Percentiles rank a stretch among this genome's conserved stretches.
These are phyloP conservation scores for Naumovozyma dairenensis DNA, from an alignment of 805 yeast genomes.

Conservation along the genomic window DNA sequence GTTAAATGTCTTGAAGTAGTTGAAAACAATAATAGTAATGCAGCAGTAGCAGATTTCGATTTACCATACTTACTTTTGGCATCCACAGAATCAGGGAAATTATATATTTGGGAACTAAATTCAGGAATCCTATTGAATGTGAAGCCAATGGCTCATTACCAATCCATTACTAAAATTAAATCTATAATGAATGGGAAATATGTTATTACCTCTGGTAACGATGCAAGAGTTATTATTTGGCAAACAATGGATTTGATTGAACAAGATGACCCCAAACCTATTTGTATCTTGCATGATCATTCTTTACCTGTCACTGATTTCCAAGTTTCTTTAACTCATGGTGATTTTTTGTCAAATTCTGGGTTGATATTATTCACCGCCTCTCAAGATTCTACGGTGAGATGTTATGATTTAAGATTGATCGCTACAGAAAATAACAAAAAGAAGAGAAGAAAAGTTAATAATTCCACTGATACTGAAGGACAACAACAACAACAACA, in stretches of 20 bases:
- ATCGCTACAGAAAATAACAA: constrained; percentile 8
- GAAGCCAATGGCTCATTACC: constrained; percentile 72
- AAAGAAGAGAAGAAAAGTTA: constrained; percentile 22
- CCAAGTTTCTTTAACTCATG: constrained; percentile 36
- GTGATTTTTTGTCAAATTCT: constrained; percentile 24
- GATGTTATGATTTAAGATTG: constrained; percentile 51
- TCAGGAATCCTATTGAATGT: constrained; percentile 68
- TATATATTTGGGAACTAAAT: constrained; percentile 76
- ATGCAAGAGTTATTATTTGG: constrained; percentile 75
- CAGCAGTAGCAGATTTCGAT: constrained; percentile 34
- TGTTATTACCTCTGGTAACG: constrained; percentile 68
- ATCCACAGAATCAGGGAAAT: constrained; percentile 47
- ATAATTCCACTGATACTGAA: neutral
- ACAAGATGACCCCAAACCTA: constrained; percentile 43
- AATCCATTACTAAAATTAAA: constrained; percentile 49
- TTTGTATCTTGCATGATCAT: constrained; percentile 51
- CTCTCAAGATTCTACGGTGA: constrained; percentile 64
- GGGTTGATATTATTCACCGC: constrained; percentile 60
- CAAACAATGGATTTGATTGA: constrained; percentile 45
- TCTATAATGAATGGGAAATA: constrained; percentile 56
- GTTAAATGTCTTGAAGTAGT: constrained; percentile 39
- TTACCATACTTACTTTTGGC: constrained; percentile 64
- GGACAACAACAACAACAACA: constrained; percentile 2
- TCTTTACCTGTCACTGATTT: constrained; percentile 36
- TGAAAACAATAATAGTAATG: constrained; percentile 11